These are phyloP conservation scores for Xylariaceae sp. DNA, from an alignment of 2,329 filamentous ascomycete genomes.

Conservation along the genomic window DNA sequence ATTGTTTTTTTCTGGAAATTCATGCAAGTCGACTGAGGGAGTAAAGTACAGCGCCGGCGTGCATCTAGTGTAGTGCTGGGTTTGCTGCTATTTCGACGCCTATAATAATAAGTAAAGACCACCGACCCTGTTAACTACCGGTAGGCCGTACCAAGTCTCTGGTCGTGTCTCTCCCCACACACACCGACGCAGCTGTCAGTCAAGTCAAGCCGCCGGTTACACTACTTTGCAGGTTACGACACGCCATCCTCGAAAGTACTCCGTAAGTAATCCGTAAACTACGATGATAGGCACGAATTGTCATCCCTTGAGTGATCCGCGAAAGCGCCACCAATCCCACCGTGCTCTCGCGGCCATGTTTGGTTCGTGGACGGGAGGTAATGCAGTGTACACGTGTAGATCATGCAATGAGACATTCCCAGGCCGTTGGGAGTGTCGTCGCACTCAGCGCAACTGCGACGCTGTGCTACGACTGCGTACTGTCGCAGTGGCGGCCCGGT, in stretches of 20 bases:
- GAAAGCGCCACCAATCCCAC: not conserved
- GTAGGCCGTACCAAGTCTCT: no score
- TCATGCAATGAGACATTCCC: not conserved
- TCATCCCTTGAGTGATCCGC: not conserved
- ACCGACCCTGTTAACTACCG: no score
- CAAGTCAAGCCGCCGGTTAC: no score
- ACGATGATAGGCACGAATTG: no score
- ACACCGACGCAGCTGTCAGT: no score
- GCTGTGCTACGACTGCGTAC: not conserved
- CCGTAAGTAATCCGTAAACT: no score
- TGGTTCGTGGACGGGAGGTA: not conserved
- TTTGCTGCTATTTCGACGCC: no score
- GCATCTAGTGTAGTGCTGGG: no score
- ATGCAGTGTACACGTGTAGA: not conserved
- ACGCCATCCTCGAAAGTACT: no score
- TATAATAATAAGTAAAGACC: no score
- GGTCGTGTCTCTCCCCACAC: no score
- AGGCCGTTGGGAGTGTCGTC: conserved; percentile 3
- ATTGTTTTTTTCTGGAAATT: not conserved
- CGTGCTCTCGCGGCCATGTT: not conserved
- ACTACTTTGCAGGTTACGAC: not conserved
- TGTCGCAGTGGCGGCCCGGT: not conserved
- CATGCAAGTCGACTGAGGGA: not conserved
- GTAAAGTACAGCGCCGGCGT: no score
- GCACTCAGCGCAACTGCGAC: not conserved